These are phyloP conservation scores for Pochonia chlamydosporia DNA, from an alignment of 2,329 filamentous ascomycete genomes.

Conservation along the genomic window DNA sequence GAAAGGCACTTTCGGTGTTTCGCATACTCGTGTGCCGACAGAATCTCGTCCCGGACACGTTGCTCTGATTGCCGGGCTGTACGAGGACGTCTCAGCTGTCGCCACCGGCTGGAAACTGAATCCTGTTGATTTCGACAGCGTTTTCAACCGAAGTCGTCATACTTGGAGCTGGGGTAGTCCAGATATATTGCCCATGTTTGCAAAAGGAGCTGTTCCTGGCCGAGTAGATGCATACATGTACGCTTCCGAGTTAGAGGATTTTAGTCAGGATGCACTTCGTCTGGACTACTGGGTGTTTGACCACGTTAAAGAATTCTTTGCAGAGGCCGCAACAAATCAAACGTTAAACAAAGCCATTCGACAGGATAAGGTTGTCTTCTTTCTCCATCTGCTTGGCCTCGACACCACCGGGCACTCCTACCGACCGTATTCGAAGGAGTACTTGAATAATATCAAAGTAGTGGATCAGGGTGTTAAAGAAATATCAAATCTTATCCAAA, in stretches of 20 bases:
- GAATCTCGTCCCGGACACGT: constrained; percentile 96
- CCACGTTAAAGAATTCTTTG: constrained; percentile 81
- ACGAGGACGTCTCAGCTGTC: constrained; percentile 96
- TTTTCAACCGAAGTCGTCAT: constrained; percentile 93
- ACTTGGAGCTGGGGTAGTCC: constrained; percentile 99
- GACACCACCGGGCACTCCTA: constrained; percentile 85
- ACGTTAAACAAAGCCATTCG: constrained; percentile 67
- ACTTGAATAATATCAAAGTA: constrained; percentile 87
- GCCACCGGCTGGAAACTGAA: constrained; percentile 98
- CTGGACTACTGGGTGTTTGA: constrained; percentile 97
- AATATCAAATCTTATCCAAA: constrained; percentile 72
- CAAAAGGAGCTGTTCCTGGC: constrained; percentile 82
- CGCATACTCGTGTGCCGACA: constrained; percentile 92
- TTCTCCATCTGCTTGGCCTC: constrained; percentile 85
- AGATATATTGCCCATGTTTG: constrained; percentile 96
- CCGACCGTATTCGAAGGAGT: constrained; percentile 91
- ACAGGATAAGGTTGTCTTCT: constrained; percentile 88
- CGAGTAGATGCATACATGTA: constrained; percentile 86
- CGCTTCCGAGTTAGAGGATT: constrained; percentile 80
- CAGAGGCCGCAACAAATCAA: constrained; percentile 69
- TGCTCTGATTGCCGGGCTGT: constrained; percentile 90
- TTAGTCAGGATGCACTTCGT: constrained; percentile 71
- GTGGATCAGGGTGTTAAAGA: constrained; percentile 88
- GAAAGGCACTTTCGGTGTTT: constrained; percentile 93
- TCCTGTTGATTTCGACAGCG: constrained; percentile 96